A percentile compares a stretch with the other conserved stretches of the same genome.
These are phyloP conservation scores for Sporisorium reilianum DNA, from an alignment of 1,284 basidiomycete genomes.

Conservation along the genomic window DNA sequence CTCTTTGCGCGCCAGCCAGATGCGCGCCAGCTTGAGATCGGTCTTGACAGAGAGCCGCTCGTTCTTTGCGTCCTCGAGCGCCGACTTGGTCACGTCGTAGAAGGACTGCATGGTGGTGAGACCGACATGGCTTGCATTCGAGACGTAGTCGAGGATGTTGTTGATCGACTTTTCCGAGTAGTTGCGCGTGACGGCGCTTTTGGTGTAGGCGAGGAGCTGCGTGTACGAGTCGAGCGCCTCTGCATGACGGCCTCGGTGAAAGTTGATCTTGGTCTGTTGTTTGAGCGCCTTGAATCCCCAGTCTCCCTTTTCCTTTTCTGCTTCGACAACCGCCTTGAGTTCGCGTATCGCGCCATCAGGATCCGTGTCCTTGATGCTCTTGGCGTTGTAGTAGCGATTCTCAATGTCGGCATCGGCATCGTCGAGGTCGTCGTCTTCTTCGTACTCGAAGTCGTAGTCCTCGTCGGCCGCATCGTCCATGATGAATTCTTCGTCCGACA, in stretches of 20 bases:
- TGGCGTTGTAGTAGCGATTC: constrained; percentile 98
- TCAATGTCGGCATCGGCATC: constrained; percentile 92
- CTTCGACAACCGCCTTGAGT: constrained; percentile 85
- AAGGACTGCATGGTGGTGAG: constrained; percentile 91
- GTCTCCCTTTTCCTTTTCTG: constrained; percentile 90
- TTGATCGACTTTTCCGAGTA: constrained; percentile 93
- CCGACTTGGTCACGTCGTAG: constrained; percentile 91
- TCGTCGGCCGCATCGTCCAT: constrained; percentile 69
- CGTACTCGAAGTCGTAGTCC: constrained; percentile 94
- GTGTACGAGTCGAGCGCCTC: constrained; percentile 89
- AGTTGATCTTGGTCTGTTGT: constrained; percentile 95
- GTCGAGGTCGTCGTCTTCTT: constrained; percentile 75
- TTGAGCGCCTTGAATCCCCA: constrained; percentile 98
- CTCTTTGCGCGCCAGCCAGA: constrained; percentile 96
- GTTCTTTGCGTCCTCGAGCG: constrained; percentile 92
- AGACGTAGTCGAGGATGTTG: constrained; percentile 97
- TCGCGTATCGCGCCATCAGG: constrained; percentile 89
- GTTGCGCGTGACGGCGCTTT: constrained; percentile 63
- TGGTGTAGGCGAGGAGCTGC: constrained; percentile 86
- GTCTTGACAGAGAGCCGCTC: constrained; percentile 96
- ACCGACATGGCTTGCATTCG: constrained; percentile 77
- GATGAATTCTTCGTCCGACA: constrained; percentile 62
- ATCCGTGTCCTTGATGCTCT: constrained; percentile 91
- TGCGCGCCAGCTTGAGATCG: constrained; percentile 94
- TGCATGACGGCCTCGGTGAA: constrained; percentile 80